phyloP scores from a whole-genome alignment of 306 rosid genomes.

The Heteromeles arbutifolia region DNA sequence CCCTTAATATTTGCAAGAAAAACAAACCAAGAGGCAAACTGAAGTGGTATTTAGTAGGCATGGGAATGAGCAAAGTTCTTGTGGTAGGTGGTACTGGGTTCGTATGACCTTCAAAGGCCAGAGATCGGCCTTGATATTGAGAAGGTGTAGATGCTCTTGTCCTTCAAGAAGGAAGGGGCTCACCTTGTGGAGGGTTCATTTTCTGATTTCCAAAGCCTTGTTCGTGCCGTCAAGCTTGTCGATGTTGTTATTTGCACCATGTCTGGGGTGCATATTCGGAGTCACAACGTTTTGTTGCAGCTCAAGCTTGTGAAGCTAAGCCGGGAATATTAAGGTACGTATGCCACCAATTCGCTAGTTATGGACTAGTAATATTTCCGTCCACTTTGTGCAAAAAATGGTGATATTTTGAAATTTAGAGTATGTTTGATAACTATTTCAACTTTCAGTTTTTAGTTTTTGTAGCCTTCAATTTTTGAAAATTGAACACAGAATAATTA shows the following conservation, averaged over 20 bases:
- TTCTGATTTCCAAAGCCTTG: slow-evolving; percentile 56
- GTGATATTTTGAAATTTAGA: too few species aligned
- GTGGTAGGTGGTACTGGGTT: slow-evolving; percentile 86
- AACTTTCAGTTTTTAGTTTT: too few species aligned
- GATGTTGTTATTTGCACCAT: slow-evolving; percentile 73
- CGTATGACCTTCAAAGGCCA: slow-evolving; percentile 52
- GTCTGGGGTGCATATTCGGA: slow-evolving; percentile 72
- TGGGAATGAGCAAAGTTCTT: slow-evolving; percentile 68
- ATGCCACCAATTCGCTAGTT: neutral
- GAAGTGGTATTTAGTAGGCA: neutral
- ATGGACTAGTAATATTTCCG: too few species aligned
- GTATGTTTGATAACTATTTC: too few species aligned
- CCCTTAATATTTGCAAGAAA: too few species aligned
- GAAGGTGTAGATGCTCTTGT: slow-evolving; percentile 51
- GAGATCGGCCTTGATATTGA: slow-evolving; percentile 66
- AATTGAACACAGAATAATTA: too few species aligned
- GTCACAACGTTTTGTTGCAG: slow-evolving; percentile 63
- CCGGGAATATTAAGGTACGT: slow-evolving; percentile 74
- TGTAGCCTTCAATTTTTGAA: too few species aligned
- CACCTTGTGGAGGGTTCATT: slow-evolving; percentile 57
- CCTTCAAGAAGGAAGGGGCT: slow-evolving; percentile 72
- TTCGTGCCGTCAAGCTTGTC: slow-evolving; percentile 55
- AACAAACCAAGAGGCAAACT: too few species aligned
- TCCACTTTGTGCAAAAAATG: too few species aligned
- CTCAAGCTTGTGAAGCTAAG: slow-evolving; percentile 81